A percentile compares a stretch with the other conserved stretches of the same genome.
phyloP scores from a whole-genome alignment of 176 grass and related monocot genomes.

The Carex myosuroides region DNA sequence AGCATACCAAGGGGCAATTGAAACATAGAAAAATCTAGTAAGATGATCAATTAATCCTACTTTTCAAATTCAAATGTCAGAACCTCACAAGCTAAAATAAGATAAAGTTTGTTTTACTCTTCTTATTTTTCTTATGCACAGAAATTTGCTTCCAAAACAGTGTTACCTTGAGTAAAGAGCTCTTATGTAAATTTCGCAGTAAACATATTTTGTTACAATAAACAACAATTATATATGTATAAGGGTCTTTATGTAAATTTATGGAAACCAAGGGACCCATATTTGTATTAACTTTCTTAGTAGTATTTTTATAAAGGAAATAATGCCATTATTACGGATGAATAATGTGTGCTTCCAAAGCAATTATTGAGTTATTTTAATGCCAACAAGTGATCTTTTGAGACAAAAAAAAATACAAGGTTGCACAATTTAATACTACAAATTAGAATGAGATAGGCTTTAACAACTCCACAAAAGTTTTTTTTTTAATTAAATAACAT shows the following conservation, averaged over 20 bases:
- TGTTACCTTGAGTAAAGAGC: conserved; percentile 7
- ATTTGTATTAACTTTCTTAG: too few species aligned
- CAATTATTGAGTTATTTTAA: not conserved
- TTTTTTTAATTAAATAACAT: not conserved
- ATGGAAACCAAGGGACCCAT: too few species aligned
- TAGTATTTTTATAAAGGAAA: too few species aligned
- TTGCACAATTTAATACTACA: not conserved
- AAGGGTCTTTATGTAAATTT: too few species aligned
- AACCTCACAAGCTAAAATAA: not conserved
- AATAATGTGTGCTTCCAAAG: not conserved
- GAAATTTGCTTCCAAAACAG: not conserved
- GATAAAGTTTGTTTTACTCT: not conserved
- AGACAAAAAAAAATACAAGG: not conserved
- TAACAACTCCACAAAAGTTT: not conserved
- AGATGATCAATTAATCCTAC: not conserved
- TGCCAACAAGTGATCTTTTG: not conserved
- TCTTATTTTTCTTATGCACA: not conserved
- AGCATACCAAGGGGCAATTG: not conserved
- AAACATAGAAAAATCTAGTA: not conserved
- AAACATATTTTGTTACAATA: too few species aligned
- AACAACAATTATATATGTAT: too few species aligned
- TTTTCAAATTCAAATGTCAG: not conserved
- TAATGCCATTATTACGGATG: not conserved
- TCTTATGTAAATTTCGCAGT: too few species aligned
- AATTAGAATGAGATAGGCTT: not conserved